Evolutionary conservation across 1,139 yeast species (phyloP).

Genomic region (Candida sp.): DNA sequence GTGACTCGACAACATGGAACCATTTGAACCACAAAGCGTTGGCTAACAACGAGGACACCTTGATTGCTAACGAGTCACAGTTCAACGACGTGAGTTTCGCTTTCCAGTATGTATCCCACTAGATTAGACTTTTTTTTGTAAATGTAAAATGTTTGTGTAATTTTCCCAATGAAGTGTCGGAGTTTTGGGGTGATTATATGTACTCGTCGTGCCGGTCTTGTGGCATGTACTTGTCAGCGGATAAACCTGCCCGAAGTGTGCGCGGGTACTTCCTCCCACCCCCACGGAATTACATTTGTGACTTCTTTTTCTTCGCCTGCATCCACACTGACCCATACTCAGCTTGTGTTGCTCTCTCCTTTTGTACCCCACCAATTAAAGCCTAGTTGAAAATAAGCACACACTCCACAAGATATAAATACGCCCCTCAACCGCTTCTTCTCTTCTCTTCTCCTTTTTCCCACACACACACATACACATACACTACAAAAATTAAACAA

Average conservation of each 20-base stretch:
- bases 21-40: constrained; percentile 74
- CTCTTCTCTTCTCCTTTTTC: not conserved
- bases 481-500: not conserved
- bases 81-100: constrained; percentile 81
- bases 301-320: not conserved
- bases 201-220: too few species aligned
- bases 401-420: not conserved
- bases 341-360: not conserved
- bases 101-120: constrained; percentile 92
- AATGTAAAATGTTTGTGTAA: not conserved
- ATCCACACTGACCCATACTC: not conserved
- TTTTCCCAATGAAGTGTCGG: not conserved
- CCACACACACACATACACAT: not conserved
- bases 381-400: constrained; percentile 1
- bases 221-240: not conserved
- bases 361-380: constrained; percentile 5
- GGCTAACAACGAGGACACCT: constrained; percentile 70
- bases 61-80: constrained; percentile 73
- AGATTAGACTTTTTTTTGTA: constrained; percentile 3
- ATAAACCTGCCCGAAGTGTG: not conserved
- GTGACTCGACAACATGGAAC: constrained; percentile 99
- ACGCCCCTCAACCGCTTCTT: not conserved
- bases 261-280: not conserved
- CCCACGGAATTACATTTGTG: not conserved
- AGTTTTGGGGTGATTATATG: not conserved